These are phyloP conservation scores for Zymoseptoria passerinii DNA, from an alignment of 2,329 filamentous ascomycete species.

Conservation along the genomic window DNA sequence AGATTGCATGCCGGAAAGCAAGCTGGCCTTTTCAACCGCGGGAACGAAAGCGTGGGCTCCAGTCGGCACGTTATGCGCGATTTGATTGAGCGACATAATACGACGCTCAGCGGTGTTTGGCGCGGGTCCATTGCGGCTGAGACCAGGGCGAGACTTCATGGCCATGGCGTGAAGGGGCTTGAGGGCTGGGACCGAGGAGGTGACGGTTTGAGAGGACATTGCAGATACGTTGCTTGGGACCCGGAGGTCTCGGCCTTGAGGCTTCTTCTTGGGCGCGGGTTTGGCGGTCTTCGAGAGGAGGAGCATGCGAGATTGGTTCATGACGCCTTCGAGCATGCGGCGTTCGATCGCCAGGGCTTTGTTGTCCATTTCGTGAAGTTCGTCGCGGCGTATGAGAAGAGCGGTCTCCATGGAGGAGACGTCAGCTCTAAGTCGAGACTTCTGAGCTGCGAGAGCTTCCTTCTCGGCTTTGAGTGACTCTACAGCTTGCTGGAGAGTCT, in stretches of 20 bases:
- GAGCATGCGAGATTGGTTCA: conserved; percentile 90
- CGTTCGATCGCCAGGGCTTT: conserved; percentile 85
- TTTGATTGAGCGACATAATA: conserved; percentile 85
- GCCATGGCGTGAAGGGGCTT: conserved; percentile 33
- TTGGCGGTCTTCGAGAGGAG: conserved; percentile 59
- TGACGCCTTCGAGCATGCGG: conserved; percentile 86
- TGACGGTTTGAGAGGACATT: conserved; percentile 37
- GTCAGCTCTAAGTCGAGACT: conserved; percentile 71
- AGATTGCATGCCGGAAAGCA: conserved; percentile 18
- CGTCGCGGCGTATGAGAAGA: conserved; percentile 77
- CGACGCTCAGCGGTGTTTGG: conserved; percentile 48
- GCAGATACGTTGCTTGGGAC: conserved; percentile 32
- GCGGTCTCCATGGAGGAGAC: conserved; percentile 88
- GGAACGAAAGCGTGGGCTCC: conserved; percentile 33
- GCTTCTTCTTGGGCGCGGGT: conserved; percentile 35
- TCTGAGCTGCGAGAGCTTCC: conserved; percentile 68
- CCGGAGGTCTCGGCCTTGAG: conserved; percentile 34
- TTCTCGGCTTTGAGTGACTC: conserved; percentile 57
- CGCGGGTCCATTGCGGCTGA: conserved; percentile 33
- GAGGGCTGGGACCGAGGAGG: conserved; percentile 24
- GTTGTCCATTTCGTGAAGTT: conserved; percentile 81
- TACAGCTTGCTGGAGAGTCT: conserved; percentile 45
- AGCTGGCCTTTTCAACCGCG: conserved; percentile 16
- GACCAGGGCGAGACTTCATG: conserved; percentile 41
- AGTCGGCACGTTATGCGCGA: conserved; percentile 62